phyloP scores from a whole-genome alignment of 768 basidiomycete species.

The Goffeauzyma gilvescens region DNA sequence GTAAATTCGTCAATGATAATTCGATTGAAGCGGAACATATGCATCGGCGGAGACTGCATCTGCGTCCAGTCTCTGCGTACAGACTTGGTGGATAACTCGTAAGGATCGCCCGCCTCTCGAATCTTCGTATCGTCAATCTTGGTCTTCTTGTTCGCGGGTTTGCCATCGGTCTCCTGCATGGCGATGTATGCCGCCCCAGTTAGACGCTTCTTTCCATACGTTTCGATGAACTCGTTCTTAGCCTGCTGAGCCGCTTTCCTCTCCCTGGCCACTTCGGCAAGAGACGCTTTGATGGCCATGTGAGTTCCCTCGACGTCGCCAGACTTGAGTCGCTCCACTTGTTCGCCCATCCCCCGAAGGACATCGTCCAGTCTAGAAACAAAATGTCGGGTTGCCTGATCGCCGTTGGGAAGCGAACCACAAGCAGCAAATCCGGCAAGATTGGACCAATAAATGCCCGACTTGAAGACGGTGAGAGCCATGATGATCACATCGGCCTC shows the following conservation, averaged over 20 bases:
- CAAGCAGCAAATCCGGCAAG: conserved; percentile 46
- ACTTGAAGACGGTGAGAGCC: conserved; percentile 70
- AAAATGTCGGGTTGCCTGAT: conserved; percentile 46
- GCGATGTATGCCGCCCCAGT: conserved; percentile 7
- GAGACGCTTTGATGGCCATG: conserved; percentile 46
- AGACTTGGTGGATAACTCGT: conserved; percentile 47
- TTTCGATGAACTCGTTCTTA: conserved; percentile 2
- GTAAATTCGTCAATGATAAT: conserved; percentile 89
- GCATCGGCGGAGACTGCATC: conserved; percentile 66
- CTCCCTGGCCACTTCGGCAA: conserved; percentile 42
- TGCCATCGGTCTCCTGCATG: conserved; percentile 4
- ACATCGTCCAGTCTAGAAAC: conserved; percentile 55
- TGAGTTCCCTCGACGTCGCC: conserved; percentile 40
- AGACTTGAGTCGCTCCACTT: conserved; percentile 49
- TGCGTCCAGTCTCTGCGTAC: conserved; percentile 57
- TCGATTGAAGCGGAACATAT: conserved; percentile 78
- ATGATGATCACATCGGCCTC: conserved; percentile 73
- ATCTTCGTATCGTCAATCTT: conserved; percentile 17
- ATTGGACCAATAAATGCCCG: conserved; percentile 39
- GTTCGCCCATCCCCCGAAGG: conserved; percentile 42
- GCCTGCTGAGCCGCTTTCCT: conserved; percentile 20
- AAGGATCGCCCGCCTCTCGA: conserved; percentile 40
- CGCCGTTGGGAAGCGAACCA: conserved; percentile 41
- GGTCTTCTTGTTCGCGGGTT: not conserved
- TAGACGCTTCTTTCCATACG: conserved; percentile 5